Percentiles rank a stretch among this genome's conserved stretches.
These are phyloP conservation scores for Rhodamnia rubescens DNA, from an alignment of 345 rosid genomes.

Conservation along the genomic window DNA sequence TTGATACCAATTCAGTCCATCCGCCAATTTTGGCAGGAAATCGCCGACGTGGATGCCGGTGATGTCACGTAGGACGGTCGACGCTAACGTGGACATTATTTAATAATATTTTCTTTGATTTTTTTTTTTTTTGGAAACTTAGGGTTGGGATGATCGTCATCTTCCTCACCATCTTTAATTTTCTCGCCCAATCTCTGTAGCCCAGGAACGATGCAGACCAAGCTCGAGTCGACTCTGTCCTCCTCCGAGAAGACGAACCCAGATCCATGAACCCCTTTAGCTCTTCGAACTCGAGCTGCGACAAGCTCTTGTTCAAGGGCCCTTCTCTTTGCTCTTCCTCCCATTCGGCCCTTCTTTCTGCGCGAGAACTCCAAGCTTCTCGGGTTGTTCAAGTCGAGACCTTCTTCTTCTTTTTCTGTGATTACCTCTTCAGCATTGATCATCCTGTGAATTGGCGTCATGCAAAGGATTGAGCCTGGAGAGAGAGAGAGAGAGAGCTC, in stretches of 20 bases:
- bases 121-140: too few relatives aligned
- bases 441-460: conserved; percentile 1
- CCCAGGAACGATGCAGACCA: conserved; percentile 70
- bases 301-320: conserved; percentile 40
- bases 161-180: conserved; percentile 15
- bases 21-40: too few relatives aligned
- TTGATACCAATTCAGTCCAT: too few relatives aligned
- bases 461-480: conserved; percentile 37
- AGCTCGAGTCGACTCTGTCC: conserved; percentile 43
- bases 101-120: too few relatives aligned
- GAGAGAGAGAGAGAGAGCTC: conserved; percentile 16
- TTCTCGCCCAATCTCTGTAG: conserved; percentile 40
- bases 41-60: too few relatives aligned
- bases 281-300: conserved; percentile 69
- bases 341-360: background rate
- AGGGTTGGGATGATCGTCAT: too few relatives aligned
- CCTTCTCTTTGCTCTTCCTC: conserved; percentile 14
- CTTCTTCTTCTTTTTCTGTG: background rate
- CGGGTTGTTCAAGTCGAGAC: background rate
- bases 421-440: conserved; percentile 13
- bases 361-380: background rate
- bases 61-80: too few relatives aligned
- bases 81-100: too few relatives aligned
- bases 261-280: conserved; percentile 74
- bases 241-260: conserved; percentile 81